Evolutionary conservation across 805 yeast genomes (phyloP), one percentile per base, ranked within the genome.

Genomic region (Zygotorulaspora danielsina): DNA sequence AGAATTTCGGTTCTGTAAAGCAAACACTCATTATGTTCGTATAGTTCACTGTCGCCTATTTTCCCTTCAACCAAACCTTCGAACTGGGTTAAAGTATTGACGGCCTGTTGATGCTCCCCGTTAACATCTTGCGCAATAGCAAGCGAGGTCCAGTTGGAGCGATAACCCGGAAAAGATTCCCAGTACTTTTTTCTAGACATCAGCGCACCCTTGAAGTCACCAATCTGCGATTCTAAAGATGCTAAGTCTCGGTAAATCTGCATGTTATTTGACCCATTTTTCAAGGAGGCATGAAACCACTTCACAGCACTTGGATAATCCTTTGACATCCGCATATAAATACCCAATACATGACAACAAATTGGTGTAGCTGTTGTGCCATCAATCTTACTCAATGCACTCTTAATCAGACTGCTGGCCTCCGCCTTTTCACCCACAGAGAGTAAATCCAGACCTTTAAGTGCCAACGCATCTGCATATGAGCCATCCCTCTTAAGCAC

Each of bases 131-230:
- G 86, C 1, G 97, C 95, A 30, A 87, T 72, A 1, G 95, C 96
- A 36, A 84, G 71, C 0, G 82, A 81, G 1, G 95, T 84, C 96
- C 96, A 89, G 57, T 86, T 84, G 45, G 90, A 88, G 48, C 96
- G 75, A 58, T 78, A 84, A 0, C 95, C 95, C 8, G 93, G 79
- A 51, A 75, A 81, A 18, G 75, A 72, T 52, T 82, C 84, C 61
- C 93, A 71, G 53, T 78, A 79, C 26, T 71, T 70, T 44, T 76
- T 78, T 52, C 97, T 75, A 2, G 90, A 74, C 8, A 66, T 74
- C 4, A 76, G 71, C 45, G 83, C 71, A 17, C 71, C 71, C 50
- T 75, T 75, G 57, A 69, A 86, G 55, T 86, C 89, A 45, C 96
- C 78, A 47, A 72, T 69, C 54, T 93, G 97, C 19, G 84, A 67